Conservation (phyloP, 805 yeast genomes). For the Kodamaea neixiangensis region DNA sequence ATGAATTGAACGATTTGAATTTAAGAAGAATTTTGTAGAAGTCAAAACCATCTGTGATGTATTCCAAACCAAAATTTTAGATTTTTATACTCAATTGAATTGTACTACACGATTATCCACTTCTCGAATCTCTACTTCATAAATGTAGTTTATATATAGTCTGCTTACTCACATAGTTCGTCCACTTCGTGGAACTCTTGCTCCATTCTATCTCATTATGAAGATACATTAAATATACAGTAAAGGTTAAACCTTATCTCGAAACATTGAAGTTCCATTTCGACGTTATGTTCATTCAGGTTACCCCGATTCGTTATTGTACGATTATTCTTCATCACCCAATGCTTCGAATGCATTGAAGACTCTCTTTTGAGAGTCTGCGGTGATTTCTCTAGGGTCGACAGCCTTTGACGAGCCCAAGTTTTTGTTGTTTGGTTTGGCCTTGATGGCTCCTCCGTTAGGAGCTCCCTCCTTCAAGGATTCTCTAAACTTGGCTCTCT, state of each 20-base stretch:
- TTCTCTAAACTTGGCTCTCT: slow-evolving; percentile 47
- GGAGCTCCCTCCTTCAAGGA: slow-evolving; percentile 41
- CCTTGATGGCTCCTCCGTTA: slow-evolving; percentile 40
- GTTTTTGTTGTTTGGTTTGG: slow-evolving; percentile 72
- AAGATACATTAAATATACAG: slow-evolving; percentile 10
- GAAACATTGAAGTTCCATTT: not conserved
- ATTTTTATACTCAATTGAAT: not conserved
- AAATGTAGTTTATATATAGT: not conserved
- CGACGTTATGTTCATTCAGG: slow-evolving; percentile 2
- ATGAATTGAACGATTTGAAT: not conserved
- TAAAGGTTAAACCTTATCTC: not conserved
- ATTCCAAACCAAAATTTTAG: no score
- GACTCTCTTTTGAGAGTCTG: slow-evolving; percentile 63
- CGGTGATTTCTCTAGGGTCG: slow-evolving; percentile 69
- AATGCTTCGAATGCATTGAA: slow-evolving; percentile 86
- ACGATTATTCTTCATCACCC: slow-evolving; percentile 49
- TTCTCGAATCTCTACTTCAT: not conserved
- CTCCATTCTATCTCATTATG: not conserved
- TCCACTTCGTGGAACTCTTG: not conserved
- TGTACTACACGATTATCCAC: not conserved
- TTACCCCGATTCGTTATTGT: not conserved
- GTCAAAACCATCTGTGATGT: no score
- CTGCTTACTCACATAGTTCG: not conserved
- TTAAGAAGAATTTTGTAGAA: no score
- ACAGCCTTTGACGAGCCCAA: slow-evolving; percentile 74